Evolutionary conservation across 2,329 filamentous ascomycete genomes (phyloP), one percentile per base, ranked within the genome.

Genomic region (Pseudohalonectria lignicola): DNA sequence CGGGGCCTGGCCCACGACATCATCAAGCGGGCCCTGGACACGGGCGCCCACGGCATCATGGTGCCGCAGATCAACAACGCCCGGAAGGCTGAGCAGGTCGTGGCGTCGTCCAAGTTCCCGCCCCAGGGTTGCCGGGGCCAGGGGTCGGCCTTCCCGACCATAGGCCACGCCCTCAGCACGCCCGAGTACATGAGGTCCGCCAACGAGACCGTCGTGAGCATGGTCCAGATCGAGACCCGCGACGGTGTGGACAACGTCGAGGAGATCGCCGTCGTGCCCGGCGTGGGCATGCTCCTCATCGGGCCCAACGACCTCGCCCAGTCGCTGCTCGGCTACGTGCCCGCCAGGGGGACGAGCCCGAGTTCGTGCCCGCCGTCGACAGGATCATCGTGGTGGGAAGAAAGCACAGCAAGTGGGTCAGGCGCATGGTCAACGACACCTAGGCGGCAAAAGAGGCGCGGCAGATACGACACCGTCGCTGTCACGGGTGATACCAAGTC

Each of bases 21-120:
- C 49, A 58, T 69, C 31, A 69, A 69, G 49, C 59, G 67, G 15
- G 67, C 67, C n/a, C 54, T 71, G 23, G 67, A 71, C 41, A 60
- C 63, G 31, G 67, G 67, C 26, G 66, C 66, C 31, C 66, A 71
- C 36, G 67, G 64, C 11, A 58, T 71, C 41, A 61, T 71, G 41
- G 65, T 71, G 0, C 68, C 68, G 3, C 55, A 60, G 34, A 57
- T 66, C 41, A 61, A 62, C 46, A 69, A 57, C 5, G 62, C 59
- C 4, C 60, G 69, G 9, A 62, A 69, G 43, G 66, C 64, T 18
- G 54, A 49, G 37, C 53, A 62, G 34, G 57, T 70, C 12, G 67
- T 72, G 8, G 53, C 59, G 44, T 60, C 62, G 9, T 60, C 66
- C 45, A 72, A 71, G 44, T 72, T 71, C 39, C 69, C 69, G 2